Evolutionary conservation across 192 early-diverging fungal species (phyloP).

Genomic region (Rhizophagus clarus): DNA sequence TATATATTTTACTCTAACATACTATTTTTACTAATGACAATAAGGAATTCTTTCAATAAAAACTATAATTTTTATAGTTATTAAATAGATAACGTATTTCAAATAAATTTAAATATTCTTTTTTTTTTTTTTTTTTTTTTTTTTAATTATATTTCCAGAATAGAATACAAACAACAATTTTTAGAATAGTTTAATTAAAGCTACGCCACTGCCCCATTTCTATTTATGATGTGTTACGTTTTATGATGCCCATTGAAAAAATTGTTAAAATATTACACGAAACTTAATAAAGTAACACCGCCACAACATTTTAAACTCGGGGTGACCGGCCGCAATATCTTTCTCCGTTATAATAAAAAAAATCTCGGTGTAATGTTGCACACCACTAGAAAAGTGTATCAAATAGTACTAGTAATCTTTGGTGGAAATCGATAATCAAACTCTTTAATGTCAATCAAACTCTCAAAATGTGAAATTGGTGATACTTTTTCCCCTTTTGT

Average conservation of each 20-base stretch:
- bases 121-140: not conserved
- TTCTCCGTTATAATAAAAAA: not conserved
- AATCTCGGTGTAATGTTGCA: not conserved
- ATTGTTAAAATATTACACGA: not conserved
- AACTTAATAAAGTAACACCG: slow-evolving; percentile 9
- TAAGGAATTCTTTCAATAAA: too few species aligned
- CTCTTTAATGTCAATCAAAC: too few species aligned
- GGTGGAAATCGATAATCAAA: too few species aligned
- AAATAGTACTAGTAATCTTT: too few species aligned
- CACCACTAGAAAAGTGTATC: too few species aligned
- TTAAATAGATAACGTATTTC: not conserved
- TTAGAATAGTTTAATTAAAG: slow-evolving; percentile 3
- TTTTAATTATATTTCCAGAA: slow-evolving; percentile 6
- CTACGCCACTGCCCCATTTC: not conserved
- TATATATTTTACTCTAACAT: too few species aligned
- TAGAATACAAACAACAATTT: slow-evolving; percentile 15
- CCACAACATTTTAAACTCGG: not conserved
- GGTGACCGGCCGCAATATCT: not conserved
- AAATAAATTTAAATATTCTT: not conserved
- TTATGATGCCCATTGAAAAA: slow-evolving; percentile 1
- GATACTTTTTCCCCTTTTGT: not conserved
- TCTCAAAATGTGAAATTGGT: not conserved
- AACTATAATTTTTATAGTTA: too few species aligned
- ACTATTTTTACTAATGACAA: too few species aligned
- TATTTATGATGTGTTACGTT: not conserved